phyloP scores from a whole-genome alignment of 2,329 filamentous ascomycete species.

The Biscogniauxia marginata region DNA sequence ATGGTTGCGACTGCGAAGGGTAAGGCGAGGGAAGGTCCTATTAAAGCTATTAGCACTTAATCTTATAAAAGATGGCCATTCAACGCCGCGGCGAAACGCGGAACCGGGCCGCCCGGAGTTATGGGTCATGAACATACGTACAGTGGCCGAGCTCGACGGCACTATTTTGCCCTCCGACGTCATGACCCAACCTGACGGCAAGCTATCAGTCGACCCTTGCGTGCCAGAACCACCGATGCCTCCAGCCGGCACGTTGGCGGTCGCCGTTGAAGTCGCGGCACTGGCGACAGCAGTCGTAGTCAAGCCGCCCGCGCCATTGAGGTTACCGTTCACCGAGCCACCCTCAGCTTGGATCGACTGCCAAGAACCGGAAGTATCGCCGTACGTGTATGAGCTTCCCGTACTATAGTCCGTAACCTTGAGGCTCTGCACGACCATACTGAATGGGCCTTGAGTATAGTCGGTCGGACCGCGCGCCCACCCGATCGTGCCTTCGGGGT shows the following conservation, averaged over 20 bases:
- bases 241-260: slow-evolving; percentile 67
- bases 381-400: slow-evolving; percentile 79
- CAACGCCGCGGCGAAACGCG: slow-evolving; percentile 5
- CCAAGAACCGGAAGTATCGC: slow-evolving; percentile 75
- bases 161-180: slow-evolving; percentile 76
- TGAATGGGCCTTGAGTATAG: slow-evolving; percentile 79
- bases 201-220: slow-evolving; percentile 48
- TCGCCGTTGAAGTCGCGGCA: slow-evolving; percentile 60
- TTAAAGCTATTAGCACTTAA: slow-evolving; percentile 22
- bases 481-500: slow-evolving; percentile 76
- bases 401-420: slow-evolving; percentile 89
- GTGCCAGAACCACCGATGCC: slow-evolving; percentile 61
- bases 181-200: slow-evolving; percentile 81
- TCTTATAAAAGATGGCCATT: background rate
- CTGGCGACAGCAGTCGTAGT: slow-evolving; percentile 59
- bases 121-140: slow-evolving; percentile 36
- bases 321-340: slow-evolving; percentile 71
- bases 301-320: slow-evolving; percentile 51
- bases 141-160: slow-evolving; percentile 65
- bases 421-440: slow-evolving; percentile 78
- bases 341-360: slow-evolving; percentile 77
- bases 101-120: slow-evolving; percentile 18
- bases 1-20: slow-evolving; percentile 36
- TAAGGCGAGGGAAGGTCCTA: slow-evolving; percentile 38
- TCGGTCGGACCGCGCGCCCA: slow-evolving; percentile 89